Base-by-base conservation (phyloP, 2,329 filamentous ascomycete species). In the Nigrospora sphaerica region DNA sequence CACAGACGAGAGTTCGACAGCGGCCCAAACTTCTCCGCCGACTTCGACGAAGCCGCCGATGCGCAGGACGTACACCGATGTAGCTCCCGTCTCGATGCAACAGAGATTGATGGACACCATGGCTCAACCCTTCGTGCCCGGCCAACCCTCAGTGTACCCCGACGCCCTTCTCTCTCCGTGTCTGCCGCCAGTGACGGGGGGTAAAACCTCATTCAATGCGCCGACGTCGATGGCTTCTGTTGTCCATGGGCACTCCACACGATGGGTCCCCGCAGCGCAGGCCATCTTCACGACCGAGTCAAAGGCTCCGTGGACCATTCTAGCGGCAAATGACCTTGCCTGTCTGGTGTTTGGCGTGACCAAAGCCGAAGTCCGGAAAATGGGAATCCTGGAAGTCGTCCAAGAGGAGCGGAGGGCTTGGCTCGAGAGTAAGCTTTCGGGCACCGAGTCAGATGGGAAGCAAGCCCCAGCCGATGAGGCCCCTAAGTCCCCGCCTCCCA, bases 271-370 rank as follows among this genome's bases (percentile, higher is more conserved):
- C 9, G 88, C 89, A 37, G 88, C 92, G 6, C 93, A 98, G 64
- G 93, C 93, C 45, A 96, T 98, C 47, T 98, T 98, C 63, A 95
- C 92, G 9, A 98, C 93, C n/a, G 88, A 95, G 65, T 78, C 87
- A 13, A 83, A 86, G 52, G 80, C 88, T 10, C 93, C 92, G 3
- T 98, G 90, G 87, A 98, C 92, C 1, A 96, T 98, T 49, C 79
- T 96, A 45, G 88, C 93, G 3, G 93, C 93, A 42, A 98, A 98
- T 62, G 93, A 98, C 62, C 74, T 98, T 42, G 93, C 93, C 16
- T 98, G 93, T 66, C 74, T 98, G 38, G 85, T 97, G n/a, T 98
- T 97, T 68, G 93, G 93, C n/a, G 89, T 98, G 11, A 95, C 91
- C n/a, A 88, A 89, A 60, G 88, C 88, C 5, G 93, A 98, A 65